Base-by-base conservation (phyloP, 805 yeast genomes). In the Kodamaea kaohsiungensis region DNA sequence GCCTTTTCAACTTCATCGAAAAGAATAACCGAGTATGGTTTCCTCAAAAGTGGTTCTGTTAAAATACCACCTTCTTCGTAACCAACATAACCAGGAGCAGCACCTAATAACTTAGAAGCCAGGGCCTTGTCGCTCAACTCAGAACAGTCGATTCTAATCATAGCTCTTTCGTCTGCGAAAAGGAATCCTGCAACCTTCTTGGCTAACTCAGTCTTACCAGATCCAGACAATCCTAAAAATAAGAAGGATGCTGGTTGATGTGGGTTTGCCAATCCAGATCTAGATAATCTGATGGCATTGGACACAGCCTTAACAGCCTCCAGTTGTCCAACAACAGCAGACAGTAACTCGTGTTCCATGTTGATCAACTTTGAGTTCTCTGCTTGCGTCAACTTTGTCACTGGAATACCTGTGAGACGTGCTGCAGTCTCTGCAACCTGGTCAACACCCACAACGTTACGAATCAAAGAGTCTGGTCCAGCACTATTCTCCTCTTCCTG, bases 1-100 rank as follows among this genome's bases (percentile, higher is more conserved):
- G 99, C 99, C 73, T 95, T 95, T 69, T 95, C 99, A 53, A 95
- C 97, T 76, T 95, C 99, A 73, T 95, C 99, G 66, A 95, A 95
- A 57, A 95, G 79, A 42, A 95, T 81, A n/a, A 95, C 99, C 5
- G 98, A 90, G 75, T 95, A 95, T 53, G 99, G 99, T 57, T 88
- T 87, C 66, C 97, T 83, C 57, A 90, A 81, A 53, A 95, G 79
- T 60, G 95, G 96, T 65, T 95, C 96, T 5, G 99, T 95, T 61
- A 95, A 80, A 62, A 93, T 83, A 60, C 99, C 99, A 70, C 99
- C 99, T 71, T 95, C 97, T 69, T 92, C 98, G 70, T 89, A 96
- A 40, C 99, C 99, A 63, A 95, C 88, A 56, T 76, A 76, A 64
- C 99, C 99, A 1, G 98, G 97, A 1, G 98, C 96, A 17, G 98